A percentile compares a stretch with the other conserved stretches of the same genome.
These are phyloP conservation scores for Barnettozyma salicaria DNA, from an alignment of 805 yeast genomes.

Conservation along the genomic window DNA sequence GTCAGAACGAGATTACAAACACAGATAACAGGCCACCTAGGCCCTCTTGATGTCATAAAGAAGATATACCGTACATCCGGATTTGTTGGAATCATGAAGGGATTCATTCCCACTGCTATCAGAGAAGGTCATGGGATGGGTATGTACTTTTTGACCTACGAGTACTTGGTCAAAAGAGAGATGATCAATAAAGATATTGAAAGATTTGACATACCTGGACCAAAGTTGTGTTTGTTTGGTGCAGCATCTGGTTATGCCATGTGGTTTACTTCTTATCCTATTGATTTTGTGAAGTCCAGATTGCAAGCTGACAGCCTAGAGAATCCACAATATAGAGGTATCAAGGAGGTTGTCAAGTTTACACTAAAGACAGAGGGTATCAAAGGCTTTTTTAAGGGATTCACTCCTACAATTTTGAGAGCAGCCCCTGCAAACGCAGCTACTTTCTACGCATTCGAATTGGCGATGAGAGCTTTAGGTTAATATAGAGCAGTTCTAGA, in stretches of 20 bases:
- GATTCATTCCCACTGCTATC: conserved; percentile 71
- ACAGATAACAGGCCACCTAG: conserved; percentile 59
- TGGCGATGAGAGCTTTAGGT: conserved; percentile 58
- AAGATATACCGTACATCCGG: conserved; percentile 54
- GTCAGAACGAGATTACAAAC: conserved; percentile 91
- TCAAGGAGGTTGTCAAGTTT: conserved; percentile 52
- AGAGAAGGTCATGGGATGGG: conserved; percentile 91
- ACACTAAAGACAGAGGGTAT: conserved; percentile 56
- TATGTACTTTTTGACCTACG: conserved; percentile 82
- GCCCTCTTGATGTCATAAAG: conserved; percentile 67
- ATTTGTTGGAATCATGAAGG: conserved; percentile 62
- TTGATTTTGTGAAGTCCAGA: conserved; percentile 87
- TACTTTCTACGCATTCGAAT: conserved; percentile 89
- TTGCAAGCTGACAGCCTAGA: conserved; percentile 69
- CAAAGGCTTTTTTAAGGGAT: conserved; percentile 83
- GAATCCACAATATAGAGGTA: conserved; percentile 52
- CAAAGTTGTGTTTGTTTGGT: conserved; percentile 82
- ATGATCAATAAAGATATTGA: conserved; percentile 38
- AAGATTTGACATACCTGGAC: conserved; percentile 78
- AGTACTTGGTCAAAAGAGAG: conserved; percentile 72
- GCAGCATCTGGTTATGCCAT: conserved; percentile 85
- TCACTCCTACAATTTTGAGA: conserved; percentile 84
- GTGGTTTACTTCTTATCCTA: conserved; percentile 83
- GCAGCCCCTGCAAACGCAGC: conserved; percentile 99
- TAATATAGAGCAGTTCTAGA: no score